Evolutionary conservation across 2,329 filamentous ascomycete species (phyloP), one percentile per base, ranked within the genome.

Genomic region (Aurifilum marmelostoma): DNA sequence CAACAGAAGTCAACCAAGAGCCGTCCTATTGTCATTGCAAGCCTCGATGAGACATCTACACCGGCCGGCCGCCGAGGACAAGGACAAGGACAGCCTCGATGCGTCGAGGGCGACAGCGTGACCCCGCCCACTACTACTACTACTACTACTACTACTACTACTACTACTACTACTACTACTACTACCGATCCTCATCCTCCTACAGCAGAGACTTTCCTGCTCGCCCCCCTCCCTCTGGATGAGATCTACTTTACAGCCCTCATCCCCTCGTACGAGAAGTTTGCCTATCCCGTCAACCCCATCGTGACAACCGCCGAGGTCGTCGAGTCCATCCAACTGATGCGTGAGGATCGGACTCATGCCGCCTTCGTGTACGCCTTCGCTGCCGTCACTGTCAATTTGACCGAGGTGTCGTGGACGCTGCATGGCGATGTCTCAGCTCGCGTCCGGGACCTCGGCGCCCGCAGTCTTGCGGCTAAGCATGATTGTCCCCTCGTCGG

Each of bases 251-350:
- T 84, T 66, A 71, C 80, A 41, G 76, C 79, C n/a, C 76, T 84
- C 11, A 73, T 84, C 39, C 79, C 81, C 21, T 79, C 83, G 61
- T 84, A 83, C 67, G 76, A 80, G 72, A 73, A 76, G 37, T 78
- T 78, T 24, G 81, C 84, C 21, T 85, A 83, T 71, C 83, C 83
- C 1, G 79, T 84, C 54, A 80, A 82, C 58, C 83, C 83, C 6
- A 78, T 85, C 67, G 79, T 85, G 65, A 74, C 79, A 1, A 79
- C 80, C 37, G 72, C 74, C 12, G 82, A 84, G 68, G 74, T 84
- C 18, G 68, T 73, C 37, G 66, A 72, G 0, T 75, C 75, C 37
- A 79, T 81, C 56, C 34, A 63, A 1, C 71, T 73, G 2, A 83
- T 84, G 80, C 74, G 80, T 63, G 72, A 73, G 0, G 77, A 80